Evolutionary conservation across 2,329 filamentous ascomycete species (phyloP).

Genomic region (Pezicula radicicola): DNA sequence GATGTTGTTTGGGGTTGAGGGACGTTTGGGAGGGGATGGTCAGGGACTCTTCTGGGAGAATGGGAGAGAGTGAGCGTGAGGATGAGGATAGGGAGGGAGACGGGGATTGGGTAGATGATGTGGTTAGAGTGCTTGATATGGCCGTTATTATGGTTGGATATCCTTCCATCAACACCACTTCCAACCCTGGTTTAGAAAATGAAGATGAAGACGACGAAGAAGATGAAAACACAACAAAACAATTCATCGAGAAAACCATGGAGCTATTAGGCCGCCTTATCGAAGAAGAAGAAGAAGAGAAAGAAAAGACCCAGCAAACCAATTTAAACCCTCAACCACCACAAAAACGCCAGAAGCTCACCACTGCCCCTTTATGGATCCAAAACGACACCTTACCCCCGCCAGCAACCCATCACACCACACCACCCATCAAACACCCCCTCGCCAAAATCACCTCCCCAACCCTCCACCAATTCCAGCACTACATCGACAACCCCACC

Average conservation of each 20-base stretch:
- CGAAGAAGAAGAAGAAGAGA: not conserved
- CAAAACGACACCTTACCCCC: not conserved
- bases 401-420: not conserved
- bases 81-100: not conserved
- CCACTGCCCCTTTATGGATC: not conserved
- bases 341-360: conserved; percentile 18
- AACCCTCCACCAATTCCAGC: conserved; percentile 34
- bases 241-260: conserved; percentile 53
- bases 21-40: conserved; percentile 8
- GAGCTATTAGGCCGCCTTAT: conserved; percentile 59
- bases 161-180: not conserved
- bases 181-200: not conserved
- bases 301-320: too few relatives aligned
- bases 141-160: conserved; percentile 28
- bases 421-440: too few relatives aligned
- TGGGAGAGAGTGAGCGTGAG: not conserved
- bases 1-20: conserved; percentile 33
- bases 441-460: conserved; percentile 13
- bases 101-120: conserved; percentile 16
- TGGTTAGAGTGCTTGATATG: conserved; percentile 28
- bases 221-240: not conserved
- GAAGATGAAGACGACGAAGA: not conserved
- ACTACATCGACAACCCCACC: conserved; percentile 27
- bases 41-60: not conserved
- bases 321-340: not conserved